Percentiles rank a stretch among this genome's conserved stretches.
phyloP scores from a whole-genome alignment of 768 basidiomycete species.

The Mycena galericulata region DNA sequence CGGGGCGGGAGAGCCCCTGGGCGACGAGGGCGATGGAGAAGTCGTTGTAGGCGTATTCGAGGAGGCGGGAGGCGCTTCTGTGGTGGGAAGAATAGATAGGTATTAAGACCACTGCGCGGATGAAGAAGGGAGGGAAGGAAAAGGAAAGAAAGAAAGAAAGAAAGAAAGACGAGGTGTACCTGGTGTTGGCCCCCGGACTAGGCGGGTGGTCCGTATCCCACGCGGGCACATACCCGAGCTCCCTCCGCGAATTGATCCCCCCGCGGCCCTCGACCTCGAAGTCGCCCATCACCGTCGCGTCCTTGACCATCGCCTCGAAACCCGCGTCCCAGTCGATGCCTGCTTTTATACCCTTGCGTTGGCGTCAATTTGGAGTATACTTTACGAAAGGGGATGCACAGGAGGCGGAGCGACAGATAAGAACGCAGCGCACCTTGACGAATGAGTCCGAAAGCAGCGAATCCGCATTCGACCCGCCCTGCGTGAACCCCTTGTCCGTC shows the following conservation, averaged over 20 bases:
- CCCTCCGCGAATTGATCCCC: conserved; percentile 13
- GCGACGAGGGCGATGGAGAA: conserved; percentile 33
- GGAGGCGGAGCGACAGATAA: no score
- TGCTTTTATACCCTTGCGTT: conserved; percentile 39
- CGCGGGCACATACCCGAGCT: conserved; percentile 16
- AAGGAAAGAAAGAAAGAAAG: no score
- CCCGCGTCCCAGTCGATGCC: conserved; percentile 44
- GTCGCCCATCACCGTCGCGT: conserved; percentile 30
- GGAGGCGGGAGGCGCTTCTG: conserved; percentile 32
- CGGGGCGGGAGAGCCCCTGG: conserved; percentile 22
- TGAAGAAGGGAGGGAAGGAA: no score
- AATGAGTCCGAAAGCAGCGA: conserved; percentile 42
- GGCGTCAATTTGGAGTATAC: no score
- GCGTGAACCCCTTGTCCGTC: conserved; percentile 40
- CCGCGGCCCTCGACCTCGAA: conserved; percentile 28
- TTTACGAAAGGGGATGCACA: no score
- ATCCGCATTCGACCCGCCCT: conserved; percentile 44
- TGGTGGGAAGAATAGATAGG: no score
- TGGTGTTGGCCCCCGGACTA: conserved; percentile 20
- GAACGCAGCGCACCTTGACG: no score
- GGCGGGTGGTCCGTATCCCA: conserved; percentile 25
- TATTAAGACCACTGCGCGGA: no score
- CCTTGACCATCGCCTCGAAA: conserved; percentile 37
- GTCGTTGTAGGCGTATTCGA: conserved; percentile 36
- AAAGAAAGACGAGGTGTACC: no score